Base-by-base conservation (phyloP, 352 stramenopile species). In the Globisporangium rhizosaccharum region DNA sequence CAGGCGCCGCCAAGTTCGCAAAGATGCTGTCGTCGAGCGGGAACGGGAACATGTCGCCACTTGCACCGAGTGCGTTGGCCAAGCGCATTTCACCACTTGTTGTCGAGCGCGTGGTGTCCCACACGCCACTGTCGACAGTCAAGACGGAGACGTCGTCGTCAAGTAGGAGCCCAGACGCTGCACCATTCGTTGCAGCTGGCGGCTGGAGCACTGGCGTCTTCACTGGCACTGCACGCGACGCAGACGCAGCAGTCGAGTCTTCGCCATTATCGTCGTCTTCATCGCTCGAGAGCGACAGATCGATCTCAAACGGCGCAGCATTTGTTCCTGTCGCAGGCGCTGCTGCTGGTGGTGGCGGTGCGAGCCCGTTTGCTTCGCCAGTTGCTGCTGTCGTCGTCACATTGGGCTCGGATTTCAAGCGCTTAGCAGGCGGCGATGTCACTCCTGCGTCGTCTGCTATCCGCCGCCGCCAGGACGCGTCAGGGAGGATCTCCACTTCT, bases 401-500 rank as follows among this genome's bases (percentile, higher is more conserved):
- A 3, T 30, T 30, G 14, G 71, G 59, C 48, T 90, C 82, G 6
- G 56, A 56, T 59, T 94, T 94, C 20, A 91, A 50, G 30, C 69
- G 72, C 36, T 94, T 94, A 9, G 53, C 54, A 56, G 72, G 62
- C 33, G 73, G 79, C 5, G 70, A 53, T 10, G 62, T 36, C 12
- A 73, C 44, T 0, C 17, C 45, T 11, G 60, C 42, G 15, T 91
- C 85, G 23, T 89, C 82, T 18, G 71, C 69, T 57, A 79, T 59
- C 39, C 79, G 74, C 56, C 72, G 73, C 62, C 84, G 82, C 83
- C 84, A 97, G 58, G 77, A 86, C 51, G 82, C 85, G 61, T 97
- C 87, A 3, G 78, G 81, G 14, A 83, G 79, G 55, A 98, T 96
- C 64, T 97, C 85, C 20, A 98, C 88, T 72, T 95, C 87, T 62